These are phyloP conservation scores for Globisporangium iwayamae DNA, from an alignment of 352 stramenopile species.

Conservation along the genomic window DNA sequence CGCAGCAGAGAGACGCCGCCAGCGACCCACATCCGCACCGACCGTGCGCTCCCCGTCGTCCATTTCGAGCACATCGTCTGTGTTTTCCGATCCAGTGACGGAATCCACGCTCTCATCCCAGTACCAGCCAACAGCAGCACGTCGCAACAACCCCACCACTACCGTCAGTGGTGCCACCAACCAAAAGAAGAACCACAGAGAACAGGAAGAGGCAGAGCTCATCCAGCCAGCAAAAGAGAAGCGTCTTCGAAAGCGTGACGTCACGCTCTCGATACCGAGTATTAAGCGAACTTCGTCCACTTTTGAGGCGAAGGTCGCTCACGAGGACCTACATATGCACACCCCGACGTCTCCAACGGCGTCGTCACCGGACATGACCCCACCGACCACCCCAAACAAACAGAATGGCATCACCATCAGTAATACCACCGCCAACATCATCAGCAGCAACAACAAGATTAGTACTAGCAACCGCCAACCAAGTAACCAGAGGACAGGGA, in stretches of 20 bases:
- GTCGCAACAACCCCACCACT: conserved; percentile 5
- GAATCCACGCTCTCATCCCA: conserved; percentile 7
- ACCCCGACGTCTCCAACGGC: conserved; percentile 50
- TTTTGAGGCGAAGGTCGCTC: conserved; percentile 1
- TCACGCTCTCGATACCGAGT: conserved; percentile 23
- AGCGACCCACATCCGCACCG: background rate
- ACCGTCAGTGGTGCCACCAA: background rate
- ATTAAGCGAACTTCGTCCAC: conserved; percentile 15
- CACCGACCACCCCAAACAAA: conserved; percentile 29
- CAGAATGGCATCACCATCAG: background rate
- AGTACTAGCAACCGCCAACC: conserved; percentile 22
- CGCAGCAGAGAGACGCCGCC: background rate
- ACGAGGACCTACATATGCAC: conserved; percentile 20
- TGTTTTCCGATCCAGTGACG: conserved; percentile 11
- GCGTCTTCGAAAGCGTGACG: conserved; percentile 28
- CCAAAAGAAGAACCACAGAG: background rate
- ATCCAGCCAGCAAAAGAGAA: conserved; percentile 13
- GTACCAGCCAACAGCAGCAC: conserved; percentile 22
- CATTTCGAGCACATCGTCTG: conserved; percentile 11
- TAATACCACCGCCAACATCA: conserved; percentile 18
- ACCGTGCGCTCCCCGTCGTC: conserved; percentile 4
- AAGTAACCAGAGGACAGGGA: background rate
- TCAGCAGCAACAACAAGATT: conserved; percentile 17
- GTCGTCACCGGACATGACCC: conserved; percentile 48
- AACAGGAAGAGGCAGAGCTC: conserved; percentile 2